A percentile compares a stretch with the other conserved stretches of the same genome.
Conservation (phyloP, 805 yeast species). For the Hermanozyma aechmeae region DNA sequence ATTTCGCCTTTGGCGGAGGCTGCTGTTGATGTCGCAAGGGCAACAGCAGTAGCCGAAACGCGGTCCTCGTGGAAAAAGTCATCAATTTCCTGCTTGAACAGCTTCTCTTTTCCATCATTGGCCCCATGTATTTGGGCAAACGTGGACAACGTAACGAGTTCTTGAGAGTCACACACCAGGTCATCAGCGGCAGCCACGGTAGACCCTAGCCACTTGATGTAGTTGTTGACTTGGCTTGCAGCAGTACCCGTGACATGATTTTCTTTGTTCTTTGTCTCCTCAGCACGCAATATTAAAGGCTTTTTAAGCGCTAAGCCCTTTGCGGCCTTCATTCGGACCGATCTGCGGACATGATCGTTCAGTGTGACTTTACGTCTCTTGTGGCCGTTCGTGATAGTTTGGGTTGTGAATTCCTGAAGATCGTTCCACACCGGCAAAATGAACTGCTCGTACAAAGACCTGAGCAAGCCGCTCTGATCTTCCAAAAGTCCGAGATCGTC, state of each 20-base stretch:
- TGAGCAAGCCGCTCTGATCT: constrained; percentile 1
- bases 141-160: too few species aligned
- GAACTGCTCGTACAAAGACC: background rate
- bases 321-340: constrained; percentile 33
- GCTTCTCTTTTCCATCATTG: background rate
- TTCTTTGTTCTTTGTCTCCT: constrained; percentile 2
- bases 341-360: constrained; percentile 30
- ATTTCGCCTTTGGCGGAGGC: constrained; percentile 1
- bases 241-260: constrained; percentile 4
- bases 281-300: constrained; percentile 32
- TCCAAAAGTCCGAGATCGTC: too few species aligned
- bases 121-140: constrained; percentile 1
- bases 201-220: constrained; percentile 9
- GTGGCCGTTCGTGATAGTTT: constrained; percentile 1
- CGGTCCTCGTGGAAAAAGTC: constrained; percentile 2
- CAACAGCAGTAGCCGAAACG: constrained; percentile 9
- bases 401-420: background rate
- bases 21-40: constrained; percentile 1
- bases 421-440: background rate
- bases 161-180: too few species aligned
- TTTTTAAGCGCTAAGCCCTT: constrained; percentile 46
- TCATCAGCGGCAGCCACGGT: constrained; percentile 9
- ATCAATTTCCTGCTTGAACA: constrained; percentile 2
- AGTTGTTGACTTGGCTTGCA: constrained; percentile 8
- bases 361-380: constrained; percentile 5